Percentiles rank a stretch among this genome's conserved stretches.
Evolutionary conservation across 2,329 filamentous ascomycete genomes (phyloP).

Genomic region (Dothistroma pini): DNA sequence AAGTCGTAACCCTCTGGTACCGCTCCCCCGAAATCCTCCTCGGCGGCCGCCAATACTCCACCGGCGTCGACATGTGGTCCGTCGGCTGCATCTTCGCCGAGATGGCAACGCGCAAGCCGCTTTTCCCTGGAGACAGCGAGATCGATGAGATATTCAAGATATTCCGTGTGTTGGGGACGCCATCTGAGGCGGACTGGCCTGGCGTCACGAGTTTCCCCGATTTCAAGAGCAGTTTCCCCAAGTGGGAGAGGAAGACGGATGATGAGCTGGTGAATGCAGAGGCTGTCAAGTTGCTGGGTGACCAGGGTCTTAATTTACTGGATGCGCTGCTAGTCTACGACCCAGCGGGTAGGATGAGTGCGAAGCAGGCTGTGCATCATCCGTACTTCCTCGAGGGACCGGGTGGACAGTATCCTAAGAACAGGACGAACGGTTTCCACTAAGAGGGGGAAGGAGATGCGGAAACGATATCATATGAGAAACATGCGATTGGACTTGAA

Average conservation of each 20-base stretch:
- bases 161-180: constrained; percentile 79
- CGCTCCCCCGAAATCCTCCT: constrained; percentile 86
- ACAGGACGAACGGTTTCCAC: constrained; percentile 9
- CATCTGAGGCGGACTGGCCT: constrained; percentile 77
- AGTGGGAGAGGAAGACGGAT: constrained; percentile 72
- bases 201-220: constrained; percentile 93
- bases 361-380: constrained; percentile 81
- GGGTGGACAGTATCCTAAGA: constrained; percentile 2
- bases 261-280: constrained; percentile 62
- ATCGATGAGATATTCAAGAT: constrained; percentile 95
- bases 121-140: constrained; percentile 89
- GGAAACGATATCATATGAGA: not conserved
- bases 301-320: constrained; percentile 64
- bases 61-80: constrained; percentile 95
- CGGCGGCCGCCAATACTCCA: constrained; percentile 87
- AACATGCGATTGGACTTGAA: not conserved
- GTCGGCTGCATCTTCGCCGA: constrained; percentile 93
- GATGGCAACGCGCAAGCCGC: constrained; percentile 90
- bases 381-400: constrained; percentile 63
- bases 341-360: constrained; percentile 79
- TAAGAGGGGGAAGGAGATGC: not conserved
- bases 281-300: constrained; percentile 56
- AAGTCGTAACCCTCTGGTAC: constrained; percentile 94
- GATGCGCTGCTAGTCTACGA: constrained; percentile 78
- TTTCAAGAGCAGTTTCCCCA: constrained; percentile 88